Base-by-base conservation (phyloP, 1,284 basidiomycete genomes). In the Coniferiporia weirii region DNA sequence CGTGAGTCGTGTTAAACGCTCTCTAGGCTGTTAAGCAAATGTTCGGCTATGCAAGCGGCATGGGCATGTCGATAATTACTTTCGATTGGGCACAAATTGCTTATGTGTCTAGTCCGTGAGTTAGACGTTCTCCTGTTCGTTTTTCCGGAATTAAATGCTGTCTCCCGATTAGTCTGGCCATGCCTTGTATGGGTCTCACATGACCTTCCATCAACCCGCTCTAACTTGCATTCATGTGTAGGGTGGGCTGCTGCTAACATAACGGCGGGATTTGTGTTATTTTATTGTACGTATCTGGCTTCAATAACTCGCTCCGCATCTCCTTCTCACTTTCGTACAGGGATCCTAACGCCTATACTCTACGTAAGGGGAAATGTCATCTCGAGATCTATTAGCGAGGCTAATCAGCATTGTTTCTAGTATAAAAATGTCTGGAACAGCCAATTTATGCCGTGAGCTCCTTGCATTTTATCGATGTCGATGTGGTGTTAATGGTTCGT, bases 161-260 rank as follows among this genome's bases (percentile, higher is more conserved):
- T 53, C 32, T n/a, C 45, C 15, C 17, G 36, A 22, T 6, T 47
- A 62, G 61, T 13, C 47, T 62, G 22, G 61, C 61, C 38, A 62
- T 57, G 15, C 61, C 61, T 19, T 62, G 61, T 62, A 52, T 40
- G 61, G 40, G 40, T 50, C 22, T 49, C 9, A 20, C 2, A 7
- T 13, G 40, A 20, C 15, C 53, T 52, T n/a, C 6, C 12, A 60
- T 7, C 22, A 3, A 12, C 8, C n/a, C 34, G n/a, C 40, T 20
- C 4, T 52, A 48, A n/a, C 19, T 38, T 47, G 20, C 15, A 19
- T 15, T 27, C 51, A 5, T 44, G 22, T 44, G 15, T 22, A 62
- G 61, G 84, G 85, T 88, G 85, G 86, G 84, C 85, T 2, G 84
- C 85, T 67, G 91, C 88, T 56, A 97, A 97, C 72, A 79, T 94